phyloP scores from a whole-genome alignment of 768 basidiomycete genomes.

The Ephemerocybe angulata region DNA sequence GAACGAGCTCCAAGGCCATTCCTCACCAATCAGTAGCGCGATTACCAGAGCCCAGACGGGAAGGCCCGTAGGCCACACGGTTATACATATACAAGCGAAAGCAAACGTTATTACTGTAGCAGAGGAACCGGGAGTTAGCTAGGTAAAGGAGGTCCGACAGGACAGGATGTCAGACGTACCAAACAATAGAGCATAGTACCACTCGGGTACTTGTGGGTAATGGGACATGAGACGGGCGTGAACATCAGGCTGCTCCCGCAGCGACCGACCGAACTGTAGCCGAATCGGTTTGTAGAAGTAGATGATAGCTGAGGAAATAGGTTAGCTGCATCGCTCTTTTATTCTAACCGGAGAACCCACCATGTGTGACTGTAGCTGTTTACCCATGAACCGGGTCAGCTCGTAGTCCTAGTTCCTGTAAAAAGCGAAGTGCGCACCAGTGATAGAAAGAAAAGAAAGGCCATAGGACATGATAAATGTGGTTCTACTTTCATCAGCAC shows the following conservation, averaged over 20 bases:
- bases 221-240: slow-evolving; percentile 57
- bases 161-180: slow-evolving; percentile 21
- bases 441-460: slow-evolving; percentile 61
- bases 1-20: not conserved
- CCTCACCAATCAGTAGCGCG: slow-evolving; percentile 43
- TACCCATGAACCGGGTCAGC: too few relatives aligned
- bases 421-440: too few relatives aligned
- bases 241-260: slow-evolving; percentile 56
- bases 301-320: slow-evolving; percentile 34
- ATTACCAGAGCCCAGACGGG: slow-evolving; percentile 65
- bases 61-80: slow-evolving; percentile 64
- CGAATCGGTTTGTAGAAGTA: slow-evolving; percentile 57
- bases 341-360: slow-evolving; percentile 17
- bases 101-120: slow-evolving; percentile 50
- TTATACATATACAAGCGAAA: slow-evolving; percentile 58
- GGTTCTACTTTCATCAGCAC: slow-evolving; percentile 29
- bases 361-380: slow-evolving; percentile 48
- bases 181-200: slow-evolving; percentile 57
- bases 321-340: not conserved
- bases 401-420: too few relatives aligned
- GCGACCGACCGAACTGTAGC: slow-evolving; percentile 45
- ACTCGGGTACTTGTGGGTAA: slow-evolving; percentile 58
- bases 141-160: not conserved
- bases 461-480: slow-evolving; percentile 57
- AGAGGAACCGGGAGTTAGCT: not conserved